A percentile compares a stretch with the other conserved stretches of the same genome.
Evolutionary conservation across 202 grass and related monocot species (phyloP).

Genomic region (Miscanthus sacchariflorus): DNA sequence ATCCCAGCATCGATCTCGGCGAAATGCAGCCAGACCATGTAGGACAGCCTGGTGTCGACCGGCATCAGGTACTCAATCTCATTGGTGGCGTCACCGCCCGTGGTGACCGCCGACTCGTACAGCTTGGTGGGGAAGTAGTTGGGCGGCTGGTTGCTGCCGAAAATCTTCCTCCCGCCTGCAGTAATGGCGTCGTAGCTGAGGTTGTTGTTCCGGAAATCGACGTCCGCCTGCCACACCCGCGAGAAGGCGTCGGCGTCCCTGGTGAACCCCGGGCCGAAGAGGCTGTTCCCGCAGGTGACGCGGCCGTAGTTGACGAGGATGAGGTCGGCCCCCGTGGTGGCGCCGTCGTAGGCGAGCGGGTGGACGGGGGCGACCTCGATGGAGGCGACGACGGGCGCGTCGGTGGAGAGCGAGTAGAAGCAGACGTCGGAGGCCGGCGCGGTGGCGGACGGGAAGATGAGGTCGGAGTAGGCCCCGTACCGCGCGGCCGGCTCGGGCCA

Average conservation of each 20-base stretch:
- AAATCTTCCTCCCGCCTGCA: constrained; percentile 67
- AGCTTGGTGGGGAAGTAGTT: constrained; percentile 97
- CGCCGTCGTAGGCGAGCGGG: constrained; percentile 80
- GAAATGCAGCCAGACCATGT: constrained; percentile 99
- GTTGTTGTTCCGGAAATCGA: constrained; percentile 64
- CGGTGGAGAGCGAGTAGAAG: constrained; percentile 97
- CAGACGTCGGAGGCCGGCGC: constrained; percentile 65
- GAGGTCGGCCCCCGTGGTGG: constrained; percentile 69
- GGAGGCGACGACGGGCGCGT: constrained; percentile 85
- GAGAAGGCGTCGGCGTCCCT: constrained; percentile 80
- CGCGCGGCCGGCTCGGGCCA: constrained; percentile 84
- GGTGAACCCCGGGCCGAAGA: constrained; percentile 95
- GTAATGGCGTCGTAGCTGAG: constrained; percentile 74
- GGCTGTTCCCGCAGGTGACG: constrained; percentile 62
- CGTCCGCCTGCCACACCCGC: constrained; percentile 86
- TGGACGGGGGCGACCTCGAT: constrained; percentile 83
- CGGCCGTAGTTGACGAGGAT: constrained; percentile 96
- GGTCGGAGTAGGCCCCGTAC: constrained; percentile 94
- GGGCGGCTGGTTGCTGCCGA: constrained; percentile 88
- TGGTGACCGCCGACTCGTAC: constrained; percentile 86
- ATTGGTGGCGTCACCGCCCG: constrained; percentile 59
- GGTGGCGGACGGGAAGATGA: constrained; percentile 76
- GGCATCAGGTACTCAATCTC: constrained; percentile 85
- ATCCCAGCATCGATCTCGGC: constrained; percentile 83
- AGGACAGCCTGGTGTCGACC: constrained; percentile 82